Evolutionary conservation across 768 basidiomycete genomes (phyloP).

Genomic region (Hirschioporus abietinus): DNA sequence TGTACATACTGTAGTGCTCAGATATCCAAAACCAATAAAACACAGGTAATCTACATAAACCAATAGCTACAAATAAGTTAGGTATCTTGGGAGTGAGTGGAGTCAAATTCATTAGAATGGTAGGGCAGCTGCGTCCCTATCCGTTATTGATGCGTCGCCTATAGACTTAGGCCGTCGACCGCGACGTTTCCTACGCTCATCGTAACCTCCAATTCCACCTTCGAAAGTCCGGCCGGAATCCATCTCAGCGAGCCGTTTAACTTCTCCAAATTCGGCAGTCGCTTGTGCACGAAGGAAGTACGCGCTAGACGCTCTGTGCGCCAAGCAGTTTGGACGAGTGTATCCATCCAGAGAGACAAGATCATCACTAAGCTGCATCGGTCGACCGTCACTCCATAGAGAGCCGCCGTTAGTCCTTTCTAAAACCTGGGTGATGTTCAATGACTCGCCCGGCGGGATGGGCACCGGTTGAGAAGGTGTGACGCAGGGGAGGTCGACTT

Average conservation of each 20-base stretch:
- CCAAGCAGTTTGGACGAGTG: conserved; percentile 50
- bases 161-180: background rate
- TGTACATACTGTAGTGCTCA: background rate
- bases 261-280: conserved; percentile 62
- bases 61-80: conserved; percentile 1
- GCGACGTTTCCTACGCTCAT: background rate
- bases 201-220: background rate
- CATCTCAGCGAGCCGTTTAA: conserved; percentile 60
- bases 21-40: background rate
- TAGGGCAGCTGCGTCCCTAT: background rate
- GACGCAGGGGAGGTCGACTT: conserved; percentile 92
- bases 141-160: background rate
- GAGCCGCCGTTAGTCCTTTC: conserved; percentile 66
- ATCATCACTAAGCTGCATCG: conserved; percentile 36
- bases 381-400: conserved; percentile 50
- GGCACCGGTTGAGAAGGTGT: conserved; percentile 86
- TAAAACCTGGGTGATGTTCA: conserved; percentile 65
- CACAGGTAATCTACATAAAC: background rate
- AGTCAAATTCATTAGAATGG: background rate
- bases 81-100: background rate
- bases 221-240: conserved; percentile 33
- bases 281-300: conserved; percentile 77
- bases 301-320: conserved; percentile 56
- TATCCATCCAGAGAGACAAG: conserved; percentile 46
- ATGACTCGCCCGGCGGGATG: conserved; percentile 83